Evolutionary conservation across 129 eudicot genomes (phyloP), one percentile per base, ranked within the genome.

Genomic region (Flaveria brownii): DNA sequence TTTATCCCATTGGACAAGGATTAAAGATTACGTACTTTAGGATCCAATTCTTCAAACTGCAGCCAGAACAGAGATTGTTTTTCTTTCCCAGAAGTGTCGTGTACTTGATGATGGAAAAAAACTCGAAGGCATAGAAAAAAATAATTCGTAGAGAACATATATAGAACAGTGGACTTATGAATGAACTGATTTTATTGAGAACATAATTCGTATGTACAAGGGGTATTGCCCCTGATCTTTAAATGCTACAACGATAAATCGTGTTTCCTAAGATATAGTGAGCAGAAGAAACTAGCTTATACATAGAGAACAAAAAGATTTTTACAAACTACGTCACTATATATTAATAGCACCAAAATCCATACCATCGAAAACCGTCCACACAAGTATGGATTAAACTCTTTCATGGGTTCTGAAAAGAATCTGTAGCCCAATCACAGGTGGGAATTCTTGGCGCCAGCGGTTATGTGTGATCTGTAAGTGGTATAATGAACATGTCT

Each of bases 171-270:
- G 46, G 5, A 63, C 45, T 33, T 71, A 72, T 82, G 75, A 73
- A 82, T 66, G 71, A 82, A 77, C 45, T 79, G 84, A 74, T 88
- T 77, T 85, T 83, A 85, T 86, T 91, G 79, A 74, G 84, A 88
- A 72, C 80, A 66, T 67, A 77, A 86, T 83, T 68, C 46, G 62
- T 91, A 88, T 91, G 86, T 91, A 88, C 97, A 91, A 77, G 87
- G 81, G 88, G 82, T 75, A 79, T 83, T 82, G 85, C 82, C 86
- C 91, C 82, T 67, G 83, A 87, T 73, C 82, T 88, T 80, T 88
- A 87, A 84, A 86, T 80, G 87, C 90, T 91, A 91, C 88, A 77
- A 81, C 84, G 78, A 82, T 80, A 85, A 76, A 76, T 86, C 85
- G 78, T 83, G 80, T 81, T 72, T 76, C 73, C 94, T 85, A 86